These are phyloP conservation scores for Calonectria fujianensis DNA, from an alignment of 2,329 filamentous ascomycete genomes.

Conservation along the genomic window DNA sequence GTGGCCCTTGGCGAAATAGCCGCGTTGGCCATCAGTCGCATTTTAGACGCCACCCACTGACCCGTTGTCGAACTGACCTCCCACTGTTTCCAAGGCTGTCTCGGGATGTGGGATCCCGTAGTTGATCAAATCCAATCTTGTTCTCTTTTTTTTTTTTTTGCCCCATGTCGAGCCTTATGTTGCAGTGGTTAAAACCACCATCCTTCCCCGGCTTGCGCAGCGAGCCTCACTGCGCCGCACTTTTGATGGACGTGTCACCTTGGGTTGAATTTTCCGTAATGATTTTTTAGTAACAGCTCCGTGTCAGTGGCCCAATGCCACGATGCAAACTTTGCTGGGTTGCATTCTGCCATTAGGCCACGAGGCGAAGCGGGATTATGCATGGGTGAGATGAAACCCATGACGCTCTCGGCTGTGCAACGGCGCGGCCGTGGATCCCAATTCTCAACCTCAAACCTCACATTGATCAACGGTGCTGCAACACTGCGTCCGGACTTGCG, in stretches of 20 bases:
- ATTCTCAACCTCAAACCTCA: slow-evolving; percentile 27
- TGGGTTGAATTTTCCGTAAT: not conserved
- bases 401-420: slow-evolving; percentile 29
- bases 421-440: slow-evolving; percentile 3
- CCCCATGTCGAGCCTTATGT: slow-evolving; percentile 5
- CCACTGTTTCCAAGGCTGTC: not conserved
- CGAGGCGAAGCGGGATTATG: slow-evolving; percentile 12
- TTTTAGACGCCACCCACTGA: not conserved
- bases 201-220: slow-evolving; percentile 16
- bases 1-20: slow-evolving; percentile 1
- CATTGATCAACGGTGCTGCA: slow-evolving; percentile 14
- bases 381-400: slow-evolving; percentile 36
- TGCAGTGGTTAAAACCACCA: not conserved
- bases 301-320: not conserved
- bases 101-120: not conserved
- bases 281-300: slow-evolving; percentile 11
- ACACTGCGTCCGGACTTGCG: slow-evolving; percentile 28
- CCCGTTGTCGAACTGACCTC: not conserved
- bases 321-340: slow-evolving; percentile 7
- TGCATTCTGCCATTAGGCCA: slow-evolving; percentile 16
- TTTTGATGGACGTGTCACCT: not conserved
- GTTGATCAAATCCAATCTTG: not conserved
- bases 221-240: slow-evolving; percentile 3
- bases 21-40: not conserved
- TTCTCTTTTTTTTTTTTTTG: not conserved